Evolutionary conservation across 148 eudicot species (phyloP).

Genomic region (Camellia japonica): DNA sequence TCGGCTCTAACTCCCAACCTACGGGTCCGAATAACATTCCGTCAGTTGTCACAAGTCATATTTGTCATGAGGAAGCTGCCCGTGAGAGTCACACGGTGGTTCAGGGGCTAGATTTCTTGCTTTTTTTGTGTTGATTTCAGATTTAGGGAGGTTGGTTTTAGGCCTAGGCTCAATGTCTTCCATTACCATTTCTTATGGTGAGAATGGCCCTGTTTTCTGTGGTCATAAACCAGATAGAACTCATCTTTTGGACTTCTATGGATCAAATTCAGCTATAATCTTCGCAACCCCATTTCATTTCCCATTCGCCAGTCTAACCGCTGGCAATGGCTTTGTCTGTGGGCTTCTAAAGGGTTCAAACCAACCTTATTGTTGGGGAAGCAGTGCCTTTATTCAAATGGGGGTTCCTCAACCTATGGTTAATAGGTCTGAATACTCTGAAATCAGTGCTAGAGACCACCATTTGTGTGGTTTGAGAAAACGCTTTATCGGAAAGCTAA

Average conservation of each 20-base stretch:
- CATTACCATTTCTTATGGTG: constrained; percentile 84
- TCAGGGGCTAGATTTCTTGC: constrained; percentile 28
- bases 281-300: constrained; percentile 53
- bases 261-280: constrained; percentile 59
- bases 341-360: constrained; percentile 56
- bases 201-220: constrained; percentile 76
- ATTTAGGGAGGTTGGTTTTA: constrained; percentile 32
- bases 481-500: constrained; percentile 46
- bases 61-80: too few relatives aligned
- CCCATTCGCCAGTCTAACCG: constrained; percentile 60
- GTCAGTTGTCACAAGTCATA: too few relatives aligned
- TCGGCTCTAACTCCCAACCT: too few relatives aligned
- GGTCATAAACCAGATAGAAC: constrained; percentile 87
- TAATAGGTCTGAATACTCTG: constrained; percentile 54
- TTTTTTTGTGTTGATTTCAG: constrained; percentile 35
- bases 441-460: constrained; percentile 91
- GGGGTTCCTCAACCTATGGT: constrained; percentile 69
- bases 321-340: constrained; percentile 86
- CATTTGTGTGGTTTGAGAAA: constrained; percentile 84
- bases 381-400: constrained; percentile 52
- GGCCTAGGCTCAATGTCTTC: constrained; percentile 84
- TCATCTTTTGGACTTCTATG: constrained; percentile 68
- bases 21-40: too few relatives aligned
- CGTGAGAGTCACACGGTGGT: too few relatives aligned
- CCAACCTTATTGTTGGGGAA: constrained; percentile 95